Percentiles rank a stretch among this genome's conserved stretches.
These are phyloP conservation scores for Sambucus nigra DNA, from an alignment of 129 eudicot genomes.

Conservation along the genomic window DNA sequence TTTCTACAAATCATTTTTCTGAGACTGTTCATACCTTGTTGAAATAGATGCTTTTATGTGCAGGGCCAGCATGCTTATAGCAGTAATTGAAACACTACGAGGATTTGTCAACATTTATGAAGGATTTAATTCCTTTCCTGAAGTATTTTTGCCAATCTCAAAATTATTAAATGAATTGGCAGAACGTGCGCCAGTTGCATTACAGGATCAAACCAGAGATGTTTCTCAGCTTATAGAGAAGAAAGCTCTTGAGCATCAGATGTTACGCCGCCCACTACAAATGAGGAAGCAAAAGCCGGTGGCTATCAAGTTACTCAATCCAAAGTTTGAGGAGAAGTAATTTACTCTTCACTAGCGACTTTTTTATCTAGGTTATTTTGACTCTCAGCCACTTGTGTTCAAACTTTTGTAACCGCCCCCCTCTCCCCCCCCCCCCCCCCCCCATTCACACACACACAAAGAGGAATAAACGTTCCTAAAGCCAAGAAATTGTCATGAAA, in stretches of 20 bases:
- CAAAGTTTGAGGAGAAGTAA: conserved; percentile 92
- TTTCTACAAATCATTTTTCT: not conserved
- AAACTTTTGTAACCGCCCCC: no score
- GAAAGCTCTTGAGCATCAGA: conserved; percentile 49
- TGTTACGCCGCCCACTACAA: conserved; percentile 63
- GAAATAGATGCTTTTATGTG: conserved; percentile 8
- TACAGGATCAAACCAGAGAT: conserved; percentile 43
- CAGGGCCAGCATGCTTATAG: conserved; percentile 79
- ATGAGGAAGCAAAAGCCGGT: conserved; percentile 73
- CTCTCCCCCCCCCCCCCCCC: no score
- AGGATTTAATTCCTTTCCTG: conserved; percentile 70
- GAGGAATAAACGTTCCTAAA: no score
- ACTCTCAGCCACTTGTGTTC: no score
- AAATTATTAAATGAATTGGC: conserved; percentile 37
- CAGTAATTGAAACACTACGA: conserved; percentile 53
- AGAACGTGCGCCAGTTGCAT: conserved; percentile 35
- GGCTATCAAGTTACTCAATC: conserved; percentile 57
- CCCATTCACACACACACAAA: no score
- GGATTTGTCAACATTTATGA: conserved; percentile 55
- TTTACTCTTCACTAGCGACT: conserved; percentile 1
- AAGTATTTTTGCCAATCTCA: conserved; percentile 61
- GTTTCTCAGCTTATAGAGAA: conserved; percentile 39
- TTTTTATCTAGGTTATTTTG: not conserved
- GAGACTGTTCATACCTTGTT: not conserved
- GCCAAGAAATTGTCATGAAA: no score